A percentile compares a stretch with the other conserved stretches of the same genome.
These are phyloP conservation scores for Sclerotinia trifoliorum DNA, from an alignment of 2,329 filamentous ascomycete genomes.

Conservation along the genomic window DNA sequence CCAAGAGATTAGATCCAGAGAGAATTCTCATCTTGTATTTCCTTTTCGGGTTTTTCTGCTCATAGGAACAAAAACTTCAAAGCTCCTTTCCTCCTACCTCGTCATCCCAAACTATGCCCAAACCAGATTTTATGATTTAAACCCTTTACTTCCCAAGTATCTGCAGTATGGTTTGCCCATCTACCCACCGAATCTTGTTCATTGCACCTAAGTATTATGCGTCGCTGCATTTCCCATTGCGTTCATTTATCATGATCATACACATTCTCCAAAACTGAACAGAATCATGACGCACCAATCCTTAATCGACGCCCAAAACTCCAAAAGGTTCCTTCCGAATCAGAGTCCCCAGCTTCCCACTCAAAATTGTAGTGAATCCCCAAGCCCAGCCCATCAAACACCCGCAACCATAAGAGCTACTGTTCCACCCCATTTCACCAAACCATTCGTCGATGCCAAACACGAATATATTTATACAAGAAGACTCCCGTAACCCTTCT, in stretches of 20 bases:
- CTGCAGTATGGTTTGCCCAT: neutral
- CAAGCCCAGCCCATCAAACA: neutral
- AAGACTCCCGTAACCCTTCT: neutral
- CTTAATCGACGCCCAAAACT: conserved; percentile 5
- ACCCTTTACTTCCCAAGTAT: neutral
- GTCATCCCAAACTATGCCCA: neutral
- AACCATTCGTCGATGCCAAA: neutral
- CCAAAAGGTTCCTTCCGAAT: neutral
- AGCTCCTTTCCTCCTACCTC: neutral
- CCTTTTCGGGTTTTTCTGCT: neutral
- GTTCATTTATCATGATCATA: conserved; percentile 1
- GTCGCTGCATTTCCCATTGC: neutral
- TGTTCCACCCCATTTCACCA: neutral
- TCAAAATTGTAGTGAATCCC: neutral
- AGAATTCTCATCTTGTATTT: neutral
- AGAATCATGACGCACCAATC: neutral
- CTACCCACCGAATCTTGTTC: neutral
- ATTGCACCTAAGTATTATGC: neutral
- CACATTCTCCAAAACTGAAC: neutral
- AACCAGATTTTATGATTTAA: conserved; percentile 1
- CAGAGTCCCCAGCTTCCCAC: neutral
- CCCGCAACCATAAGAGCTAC: neutral
- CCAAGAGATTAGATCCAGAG: neutral
- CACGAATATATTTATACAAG: conserved; percentile 14
- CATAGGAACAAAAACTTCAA: neutral